Evolutionary conservation across 306 rosid species (phyloP).

Genomic region (Trifolium pratense): DNA sequence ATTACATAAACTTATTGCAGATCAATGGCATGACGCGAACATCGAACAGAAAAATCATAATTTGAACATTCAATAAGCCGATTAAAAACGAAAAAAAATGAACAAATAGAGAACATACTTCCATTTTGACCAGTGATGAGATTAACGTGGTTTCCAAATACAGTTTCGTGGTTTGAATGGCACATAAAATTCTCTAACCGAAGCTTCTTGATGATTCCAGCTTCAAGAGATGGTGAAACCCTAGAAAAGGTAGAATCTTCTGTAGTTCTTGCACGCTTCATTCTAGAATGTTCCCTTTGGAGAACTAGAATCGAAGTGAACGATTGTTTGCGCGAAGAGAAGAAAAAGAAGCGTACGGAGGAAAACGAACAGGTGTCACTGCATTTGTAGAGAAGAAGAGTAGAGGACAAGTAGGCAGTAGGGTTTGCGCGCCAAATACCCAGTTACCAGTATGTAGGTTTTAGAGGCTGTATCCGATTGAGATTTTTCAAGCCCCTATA

Average conservation of each 20-base stretch:
- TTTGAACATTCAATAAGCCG: background rate
- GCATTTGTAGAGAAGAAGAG: too few relatives aligned
- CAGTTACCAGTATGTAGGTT: too few relatives aligned
- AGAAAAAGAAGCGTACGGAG: too few relatives aligned
- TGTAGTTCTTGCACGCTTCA: conserved; percentile 9
- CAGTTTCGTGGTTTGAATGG: conserved; percentile 70
- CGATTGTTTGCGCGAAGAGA: too few relatives aligned
- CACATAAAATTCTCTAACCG: conserved; percentile 94
- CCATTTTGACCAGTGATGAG: conserved; percentile 95
- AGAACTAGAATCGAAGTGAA: too few relatives aligned
- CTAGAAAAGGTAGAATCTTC: conserved; percentile 43
- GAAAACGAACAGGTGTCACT: too few relatives aligned
- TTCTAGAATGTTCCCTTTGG: background rate
- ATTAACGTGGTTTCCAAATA: conserved; percentile 70
- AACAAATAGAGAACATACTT: conserved; percentile 51
- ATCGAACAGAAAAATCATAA: background rate
- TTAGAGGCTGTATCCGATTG: too few relatives aligned
- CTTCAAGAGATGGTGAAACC: conserved; percentile 43
- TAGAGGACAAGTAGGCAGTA: too few relatives aligned
- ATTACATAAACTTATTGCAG: too few relatives aligned
- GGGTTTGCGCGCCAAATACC: too few relatives aligned
- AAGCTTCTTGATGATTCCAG: conserved; percentile 67
- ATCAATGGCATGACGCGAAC: background rate
- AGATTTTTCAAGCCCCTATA: too few relatives aligned
- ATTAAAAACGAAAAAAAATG: too few relatives aligned